Percentiles rank a stretch among this genome's conserved stretches.
Conservation (phyloP, 257 asterid species). For the Salvia hispanica region DNA sequence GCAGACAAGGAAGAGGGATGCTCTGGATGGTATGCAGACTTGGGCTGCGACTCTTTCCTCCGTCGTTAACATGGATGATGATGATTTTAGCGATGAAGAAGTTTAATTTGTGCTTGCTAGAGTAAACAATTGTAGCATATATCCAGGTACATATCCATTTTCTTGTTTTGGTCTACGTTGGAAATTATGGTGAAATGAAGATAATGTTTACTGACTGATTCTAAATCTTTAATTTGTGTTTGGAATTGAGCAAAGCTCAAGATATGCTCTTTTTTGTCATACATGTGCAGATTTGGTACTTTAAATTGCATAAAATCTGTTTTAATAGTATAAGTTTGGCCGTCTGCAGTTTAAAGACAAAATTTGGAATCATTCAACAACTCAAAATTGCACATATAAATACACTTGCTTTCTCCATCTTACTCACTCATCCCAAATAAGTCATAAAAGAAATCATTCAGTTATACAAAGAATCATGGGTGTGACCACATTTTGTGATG, state of each 20-base stretch:
- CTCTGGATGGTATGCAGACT: conserved; percentile 49
- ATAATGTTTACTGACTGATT: not conserved
- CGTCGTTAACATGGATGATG: conserved; percentile 43
- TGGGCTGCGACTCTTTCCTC: conserved; percentile 71
- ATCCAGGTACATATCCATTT: conserved; percentile 27
- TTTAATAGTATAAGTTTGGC: conserved; percentile 19
- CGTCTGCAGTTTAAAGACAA: conserved; percentile 29
- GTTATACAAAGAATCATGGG: conserved; percentile 31
- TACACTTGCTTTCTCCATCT: not conserved
- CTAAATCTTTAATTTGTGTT: not conserved
- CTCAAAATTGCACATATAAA: conserved; percentile 11
- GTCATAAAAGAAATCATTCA: not conserved
- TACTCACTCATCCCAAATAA: not conserved
- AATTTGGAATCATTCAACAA: conserved; percentile 13
- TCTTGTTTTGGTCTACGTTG: not conserved
- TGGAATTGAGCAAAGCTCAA: not conserved
- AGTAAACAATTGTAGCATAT: not conserved
- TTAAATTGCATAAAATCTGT: not conserved
- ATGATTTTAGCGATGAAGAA: conserved; percentile 23
- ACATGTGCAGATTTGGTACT: too few species aligned
- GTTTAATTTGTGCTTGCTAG: conserved; percentile 2
- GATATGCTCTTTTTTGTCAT: conserved; percentile 27
- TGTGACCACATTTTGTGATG: conserved; percentile 41
- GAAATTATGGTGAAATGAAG: conserved; percentile 6
- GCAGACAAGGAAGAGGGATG: conserved; percentile 49